A percentile compares a stretch with the other conserved stretches of the same genome.
Evolutionary conservation across 2,329 filamentous ascomycete species (phyloP).

Genomic region (Alternaria arborescens): DNA sequence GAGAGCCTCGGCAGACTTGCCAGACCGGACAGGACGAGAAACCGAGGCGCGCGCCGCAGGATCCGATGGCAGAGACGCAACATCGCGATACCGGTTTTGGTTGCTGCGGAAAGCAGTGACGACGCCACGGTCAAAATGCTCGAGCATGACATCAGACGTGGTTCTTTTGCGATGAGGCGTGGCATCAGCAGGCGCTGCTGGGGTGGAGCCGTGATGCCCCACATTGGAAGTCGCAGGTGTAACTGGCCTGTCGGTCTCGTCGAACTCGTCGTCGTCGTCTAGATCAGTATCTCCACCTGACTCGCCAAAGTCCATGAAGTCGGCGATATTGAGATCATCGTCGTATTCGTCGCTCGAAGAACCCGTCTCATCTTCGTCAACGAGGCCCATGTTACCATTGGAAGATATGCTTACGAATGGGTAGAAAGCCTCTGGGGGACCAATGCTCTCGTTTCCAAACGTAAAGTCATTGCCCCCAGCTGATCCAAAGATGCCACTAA

Average conservation of each 20-base stretch:
- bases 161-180: conserved; percentile 41
- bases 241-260: conserved; percentile 46
- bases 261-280: conserved; percentile 45
- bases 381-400: conserved; percentile 65
- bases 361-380: conserved; percentile 65
- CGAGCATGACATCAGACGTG: conserved; percentile 49
- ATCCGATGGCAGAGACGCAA: conserved; percentile 49
- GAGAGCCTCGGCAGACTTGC: conserved; percentile 50
- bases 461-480: conserved; percentile 55
- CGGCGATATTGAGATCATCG: conserved; percentile 57
- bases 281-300: conserved; percentile 47
- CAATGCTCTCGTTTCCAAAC: conserved; percentile 69
- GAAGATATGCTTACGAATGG: conserved; percentile 66
- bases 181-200: conserved; percentile 34
- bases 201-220: conserved; percentile 41
- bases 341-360: conserved; percentile 65
- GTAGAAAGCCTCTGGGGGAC: conserved; percentile 79
- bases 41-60: conserved; percentile 48
- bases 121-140: conserved; percentile 61
- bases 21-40: conserved; percentile 49
- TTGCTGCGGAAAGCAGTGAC: conserved; percentile 53
- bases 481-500: conserved; percentile 71
- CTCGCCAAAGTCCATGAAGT: conserved; percentile 51
- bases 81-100: conserved; percentile 50
- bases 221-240: conserved; percentile 47